phyloP scores from a whole-genome alignment of 2,329 filamentous ascomycete species.

The Penicillium sp. region DNA sequence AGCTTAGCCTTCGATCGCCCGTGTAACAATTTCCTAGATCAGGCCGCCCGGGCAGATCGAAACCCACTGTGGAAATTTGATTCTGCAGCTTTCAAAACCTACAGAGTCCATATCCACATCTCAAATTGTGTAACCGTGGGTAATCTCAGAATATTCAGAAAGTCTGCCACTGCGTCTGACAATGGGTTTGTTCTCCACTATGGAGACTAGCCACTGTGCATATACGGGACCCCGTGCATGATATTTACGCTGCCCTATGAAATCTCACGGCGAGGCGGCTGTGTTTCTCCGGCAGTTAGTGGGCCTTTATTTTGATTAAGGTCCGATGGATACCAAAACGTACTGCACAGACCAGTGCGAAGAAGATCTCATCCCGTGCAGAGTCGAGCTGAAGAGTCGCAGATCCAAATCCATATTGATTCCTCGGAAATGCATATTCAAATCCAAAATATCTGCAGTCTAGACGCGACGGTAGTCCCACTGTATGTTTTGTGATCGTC shows the following conservation, averaged over 20 bases:
- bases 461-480: too few species aligned
- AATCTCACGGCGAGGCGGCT: background rate
- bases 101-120: background rate
- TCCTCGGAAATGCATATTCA: background rate
- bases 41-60: background rate
- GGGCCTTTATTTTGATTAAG: slow-evolving; percentile 1
- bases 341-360: slow-evolving; percentile 4
- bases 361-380: background rate
- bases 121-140: background rate
- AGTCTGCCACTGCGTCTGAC: background rate
- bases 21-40: background rate
- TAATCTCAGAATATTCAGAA: background rate
- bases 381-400: slow-evolving; percentile 3
- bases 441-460: too few species aligned
- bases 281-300: background rate
- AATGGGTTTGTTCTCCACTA: slow-evolving; percentile 2
- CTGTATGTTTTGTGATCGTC: too few species aligned
- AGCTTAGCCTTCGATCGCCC: background rate
- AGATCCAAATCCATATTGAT: background rate
- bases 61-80: background rate
- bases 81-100: background rate
- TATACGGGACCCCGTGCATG: background rate
- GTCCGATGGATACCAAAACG: background rate
- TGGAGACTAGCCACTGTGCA: background rate
- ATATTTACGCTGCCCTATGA: background rate